Conservation (phyloP, 805 yeast species). For the Candida berthetii region DNA sequence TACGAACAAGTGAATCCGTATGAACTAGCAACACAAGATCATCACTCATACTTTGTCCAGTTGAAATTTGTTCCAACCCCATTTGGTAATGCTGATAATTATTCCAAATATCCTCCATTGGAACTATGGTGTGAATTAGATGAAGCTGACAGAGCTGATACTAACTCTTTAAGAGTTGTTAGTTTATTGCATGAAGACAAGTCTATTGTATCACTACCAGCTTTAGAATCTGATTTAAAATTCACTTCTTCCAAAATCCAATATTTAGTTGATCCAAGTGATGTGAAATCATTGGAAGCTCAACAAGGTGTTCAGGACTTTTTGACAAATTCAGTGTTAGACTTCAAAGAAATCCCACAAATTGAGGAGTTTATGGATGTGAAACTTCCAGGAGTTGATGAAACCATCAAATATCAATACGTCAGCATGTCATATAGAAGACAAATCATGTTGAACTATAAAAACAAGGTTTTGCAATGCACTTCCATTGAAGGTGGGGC, state of each 20-base stretch:
- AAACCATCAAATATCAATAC: constrained; percentile 36
- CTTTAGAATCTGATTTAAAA: constrained; percentile 35
- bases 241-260: constrained; percentile 31
- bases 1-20: neutral
- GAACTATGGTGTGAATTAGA: constrained; percentile 49
- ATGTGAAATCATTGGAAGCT: constrained; percentile 12
- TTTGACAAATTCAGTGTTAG: constrained; percentile 28
- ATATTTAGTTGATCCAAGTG: constrained; percentile 10
- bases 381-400: constrained; percentile 27
- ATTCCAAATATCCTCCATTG: constrained; percentile 40
- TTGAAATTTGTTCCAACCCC: constrained; percentile 42
- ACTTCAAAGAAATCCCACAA: constrained; percentile 31
- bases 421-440: constrained; percentile 36
- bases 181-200: constrained; percentile 40
- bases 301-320: constrained; percentile 40
- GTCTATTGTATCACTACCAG: constrained; percentile 36
- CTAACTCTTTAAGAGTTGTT: constrained; percentile 32
- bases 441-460: constrained; percentile 35
- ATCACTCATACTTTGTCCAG: constrained; percentile 32
- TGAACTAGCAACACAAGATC: constrained; percentile 9
- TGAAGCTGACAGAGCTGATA: constrained; percentile 26
- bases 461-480: constrained; percentile 31
- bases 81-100: constrained; percentile 18
- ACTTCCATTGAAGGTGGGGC: constrained; percentile 51
- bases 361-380: constrained; percentile 35